These are phyloP conservation scores for Anethum foeniculum DNA, from an alignment of 140 eudicot species.

Conservation along the genomic window DNA sequence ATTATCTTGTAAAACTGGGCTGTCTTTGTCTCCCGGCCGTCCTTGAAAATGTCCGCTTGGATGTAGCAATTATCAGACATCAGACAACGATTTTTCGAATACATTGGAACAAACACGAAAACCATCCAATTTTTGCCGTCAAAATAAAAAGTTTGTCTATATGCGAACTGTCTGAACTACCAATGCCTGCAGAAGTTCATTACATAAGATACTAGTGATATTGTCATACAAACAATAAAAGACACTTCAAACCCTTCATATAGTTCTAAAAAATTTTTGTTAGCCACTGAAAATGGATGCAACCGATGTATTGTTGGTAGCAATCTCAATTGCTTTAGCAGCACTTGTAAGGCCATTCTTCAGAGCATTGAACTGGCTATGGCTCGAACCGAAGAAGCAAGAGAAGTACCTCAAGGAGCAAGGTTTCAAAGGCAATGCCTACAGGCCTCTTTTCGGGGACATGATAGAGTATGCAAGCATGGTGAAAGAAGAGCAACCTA, in stretches of 20 bases:
- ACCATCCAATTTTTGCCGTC: neutral
- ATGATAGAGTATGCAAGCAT: slow-evolving; percentile 1
- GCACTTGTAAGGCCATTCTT: neutral
- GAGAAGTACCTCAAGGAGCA: slow-evolving; percentile 2
- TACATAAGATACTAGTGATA: neutral
- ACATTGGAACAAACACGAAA: neutral
- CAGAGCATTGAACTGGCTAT: neutral
- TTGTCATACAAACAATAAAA: no score
- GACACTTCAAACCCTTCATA: neutral
- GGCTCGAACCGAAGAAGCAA: slow-evolving; percentile 9
- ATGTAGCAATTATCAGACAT: neutral
- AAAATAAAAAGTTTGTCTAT: neutral
- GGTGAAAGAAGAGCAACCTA: neutral
- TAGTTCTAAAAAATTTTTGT: neutral
- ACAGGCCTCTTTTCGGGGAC: neutral
- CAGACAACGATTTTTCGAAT: neutral
- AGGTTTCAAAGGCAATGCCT: neutral
- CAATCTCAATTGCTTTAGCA: neutral
- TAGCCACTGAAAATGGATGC: slow-evolving; percentile 3
- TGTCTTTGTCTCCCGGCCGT: neutral
- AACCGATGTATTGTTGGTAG: neutral
- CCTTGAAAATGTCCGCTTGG: neutral
- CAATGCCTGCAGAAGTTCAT: neutral
- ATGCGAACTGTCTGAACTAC: neutral
- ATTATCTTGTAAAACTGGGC: no score